Base-by-base conservation (phyloP, 176 grass and related monocot genomes). In the Ananas comosus region DNA sequence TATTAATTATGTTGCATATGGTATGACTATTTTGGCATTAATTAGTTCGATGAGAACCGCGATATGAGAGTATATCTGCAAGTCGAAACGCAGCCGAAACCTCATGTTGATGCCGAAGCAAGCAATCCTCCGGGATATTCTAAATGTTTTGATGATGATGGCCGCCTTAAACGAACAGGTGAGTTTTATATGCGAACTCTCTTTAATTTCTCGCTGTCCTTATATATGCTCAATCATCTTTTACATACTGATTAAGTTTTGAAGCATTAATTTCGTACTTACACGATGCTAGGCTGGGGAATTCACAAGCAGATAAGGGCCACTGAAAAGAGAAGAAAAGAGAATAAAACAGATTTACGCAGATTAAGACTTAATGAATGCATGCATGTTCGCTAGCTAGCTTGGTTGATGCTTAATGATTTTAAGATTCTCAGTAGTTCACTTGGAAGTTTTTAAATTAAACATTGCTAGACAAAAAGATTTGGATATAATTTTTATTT, bases 71-170 rank as follows among this genome's bases (percentile, higher is more conserved):
- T 67, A 61, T 89, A 89, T 72, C 66, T 88, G 13, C 86, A 88
- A 77, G 78, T 88, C 6, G 86, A 88, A 59, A 71, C 72, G 3
- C 78, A 52, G 11, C 56, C 70, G 21, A 78, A 80, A 63, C 24
- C 48, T 16, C 74, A 66, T 17, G 73, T 77, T n/a, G 81, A 70
- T 13, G 11, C 52, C 8, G 51, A 70, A 27, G 63, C 47, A 3
- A 24, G 24, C 33, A 72, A 53, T 21, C 51, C 29, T 13, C 68
- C 42, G 25, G 77, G 11, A 11, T 64, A 67, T 22, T 74, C 82
- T 5, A 71, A 84, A 64, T 81, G 81, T 28, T 84, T 78, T 1
- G 86, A 88, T 65, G 85, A 88, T 28, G 85, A 88, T 68, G 81
- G 72, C 3, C 81, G 73, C 13, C 53, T 70, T 12, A 83, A 78